Base-by-base conservation (phyloP, 305 asterid species). In the Fraxinus sp. region DNA sequence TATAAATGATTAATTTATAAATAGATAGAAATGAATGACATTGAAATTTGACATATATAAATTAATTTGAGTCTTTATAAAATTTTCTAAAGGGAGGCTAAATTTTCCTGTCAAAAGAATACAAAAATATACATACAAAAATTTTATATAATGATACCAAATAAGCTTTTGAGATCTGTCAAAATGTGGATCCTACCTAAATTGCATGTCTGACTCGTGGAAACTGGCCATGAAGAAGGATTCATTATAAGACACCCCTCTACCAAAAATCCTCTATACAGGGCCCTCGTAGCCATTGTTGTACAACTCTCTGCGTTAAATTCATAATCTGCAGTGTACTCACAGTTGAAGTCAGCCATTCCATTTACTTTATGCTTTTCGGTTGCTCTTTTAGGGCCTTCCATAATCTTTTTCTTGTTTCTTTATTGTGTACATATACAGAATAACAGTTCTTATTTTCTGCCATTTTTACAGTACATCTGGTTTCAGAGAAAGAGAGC, bases 191-290 rank as follows among this genome's bases (percentile, higher is more conserved):
- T 33, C 88, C 86, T 74, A 13, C 18, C 5, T 68, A 75, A 74
- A 70, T 11, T 88, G 97, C 92, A 92, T 92, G 94, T 87, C 72
- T 86, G 93, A 83, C 89, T 86, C 84, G 91, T 89, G 91, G 81
- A 62, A 62, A 62, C 32, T 62, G 30, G 71, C 30, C 71, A 62
- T 20, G 70, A 59, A 83, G 81, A 35, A 83, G 14, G 46, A 24
- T 62, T 77, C 84, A 87, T 39, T 84, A 80, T 72, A 75, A 88
- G 79, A 79, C 26, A 59, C 5, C 39, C 7, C 39, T 33, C 37
- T 33, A 33, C 37, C 37, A 3, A 4, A 33, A 33, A 33, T 33
- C 37, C 37, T 33, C 37, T 33, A 33, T 33, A 33, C 37, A 33
- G 37, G 37, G 37, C 37, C 37, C 37, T 33, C 37, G 4, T 33